phyloP scores from a whole-genome alignment of 2,329 filamentous ascomycete species.

The Immersiporthe knoxdaviesiana region DNA sequence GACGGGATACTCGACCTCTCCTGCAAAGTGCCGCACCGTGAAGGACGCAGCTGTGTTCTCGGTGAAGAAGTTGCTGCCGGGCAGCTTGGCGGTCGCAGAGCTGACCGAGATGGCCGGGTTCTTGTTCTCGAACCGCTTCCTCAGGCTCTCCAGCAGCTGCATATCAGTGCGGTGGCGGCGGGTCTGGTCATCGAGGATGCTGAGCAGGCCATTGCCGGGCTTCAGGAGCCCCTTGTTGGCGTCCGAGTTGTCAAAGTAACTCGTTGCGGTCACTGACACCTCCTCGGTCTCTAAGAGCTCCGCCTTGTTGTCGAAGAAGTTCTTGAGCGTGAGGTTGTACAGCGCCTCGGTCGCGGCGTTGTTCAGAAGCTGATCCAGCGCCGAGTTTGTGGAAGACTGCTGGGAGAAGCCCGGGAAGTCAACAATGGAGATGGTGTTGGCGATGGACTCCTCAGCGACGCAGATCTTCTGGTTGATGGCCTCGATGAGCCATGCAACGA shows the following conservation, averaged over 20 bases:
- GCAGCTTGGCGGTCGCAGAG: conserved; percentile 73
- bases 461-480: conserved; percentile 88
- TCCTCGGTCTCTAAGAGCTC: conserved; percentile 95
- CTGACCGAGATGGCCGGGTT: conserved; percentile 86
- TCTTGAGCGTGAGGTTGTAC: conserved; percentile 91
- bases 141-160: conserved; percentile 87
- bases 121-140: conserved; percentile 92
- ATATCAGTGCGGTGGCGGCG: conserved; percentile 84
- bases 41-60: conserved; percentile 81
- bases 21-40: conserved; percentile 92
- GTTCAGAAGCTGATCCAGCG: conserved; percentile 89
- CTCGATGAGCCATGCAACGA: conserved; percentile 94
- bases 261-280: conserved; percentile 84
- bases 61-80: conserved; percentile 87
- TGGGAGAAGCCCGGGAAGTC: conserved; percentile 97
- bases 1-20: conserved; percentile 92
- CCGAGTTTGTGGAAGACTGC: conserved; percentile 78
- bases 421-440: conserved; percentile 91
- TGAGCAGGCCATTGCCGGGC: conserved; percentile 86
- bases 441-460: conserved; percentile 82
- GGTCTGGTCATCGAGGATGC: conserved; percentile 95
- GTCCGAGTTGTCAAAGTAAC: conserved; percentile 97
- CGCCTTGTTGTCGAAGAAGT: conserved; percentile 93
- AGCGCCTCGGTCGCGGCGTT: conserved; percentile 92
- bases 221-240: conserved; percentile 91